Evolutionary conservation across 441 rosid species (phyloP).

Genomic region (Populus hybrid): DNA sequence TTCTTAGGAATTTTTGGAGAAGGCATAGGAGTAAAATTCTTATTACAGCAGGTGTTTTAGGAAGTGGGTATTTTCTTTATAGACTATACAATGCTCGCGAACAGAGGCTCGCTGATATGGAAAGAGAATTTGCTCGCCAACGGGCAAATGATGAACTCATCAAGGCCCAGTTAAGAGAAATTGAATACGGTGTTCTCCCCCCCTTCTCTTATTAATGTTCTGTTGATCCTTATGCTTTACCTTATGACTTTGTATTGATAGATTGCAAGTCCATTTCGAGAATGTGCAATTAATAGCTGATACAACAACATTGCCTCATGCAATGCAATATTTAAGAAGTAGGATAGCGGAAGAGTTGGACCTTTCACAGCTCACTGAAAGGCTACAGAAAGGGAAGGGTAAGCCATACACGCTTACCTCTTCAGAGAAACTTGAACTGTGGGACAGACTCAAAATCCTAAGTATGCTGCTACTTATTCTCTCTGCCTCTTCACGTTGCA

Average conservation of each 20-base stretch:
- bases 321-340: conserved; percentile 47
- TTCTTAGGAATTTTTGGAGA: conserved; percentile 74
- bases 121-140: conserved; percentile 48
- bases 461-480: conserved; percentile 39
- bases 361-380: conserved; percentile 63
- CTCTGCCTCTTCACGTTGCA: neutral
- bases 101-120: conserved; percentile 56
- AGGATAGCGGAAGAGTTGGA: conserved; percentile 68
- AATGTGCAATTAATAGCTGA: conserved; percentile 81
- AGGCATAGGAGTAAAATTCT: conserved; percentile 75
- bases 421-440: conserved; percentile 76
- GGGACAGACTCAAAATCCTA: conserved; percentile 82
- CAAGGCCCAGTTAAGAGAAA: conserved; percentile 75
- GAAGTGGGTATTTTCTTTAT: conserved; percentile 83
- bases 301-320: conserved; percentile 82
- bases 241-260: conserved; percentile 18
- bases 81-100: conserved; percentile 61
- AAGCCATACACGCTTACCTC: conserved; percentile 56
- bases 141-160: conserved; percentile 62
- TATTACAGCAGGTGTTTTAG: conserved; percentile 63
- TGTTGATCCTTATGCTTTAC: conserved; percentile 9
- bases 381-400: conserved; percentile 68
- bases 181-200: neutral
- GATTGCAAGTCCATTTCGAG: conserved; percentile 86
- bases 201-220: neutral